These are phyloP conservation scores for Flaveria robusta DNA, from an alignment of 129 eudicot species.

Conservation along the genomic window DNA sequence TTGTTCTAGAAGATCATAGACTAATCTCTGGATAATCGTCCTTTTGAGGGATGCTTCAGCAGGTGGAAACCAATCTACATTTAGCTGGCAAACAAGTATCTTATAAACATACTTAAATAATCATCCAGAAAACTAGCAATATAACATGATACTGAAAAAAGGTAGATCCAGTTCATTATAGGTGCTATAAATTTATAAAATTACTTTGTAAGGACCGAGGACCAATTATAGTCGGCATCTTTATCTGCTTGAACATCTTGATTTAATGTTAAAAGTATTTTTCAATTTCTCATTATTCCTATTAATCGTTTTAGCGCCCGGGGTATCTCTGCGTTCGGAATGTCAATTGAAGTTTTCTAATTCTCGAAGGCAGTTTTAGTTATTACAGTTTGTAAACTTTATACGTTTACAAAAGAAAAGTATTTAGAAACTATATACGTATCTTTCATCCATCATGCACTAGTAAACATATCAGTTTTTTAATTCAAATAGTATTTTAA, in stretches of 20 bases:
- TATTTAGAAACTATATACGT: background rate
- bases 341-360: background rate
- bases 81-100: constrained; percentile 55
- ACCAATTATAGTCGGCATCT: background rate
- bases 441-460: background rate
- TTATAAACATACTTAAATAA: background rate
- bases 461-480: background rate
- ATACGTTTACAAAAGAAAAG: background rate
- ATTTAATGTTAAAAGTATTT: background rate
- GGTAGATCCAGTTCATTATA: background rate
- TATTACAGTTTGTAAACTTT: background rate
- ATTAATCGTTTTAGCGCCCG: background rate
- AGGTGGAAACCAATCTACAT: constrained; percentile 69
- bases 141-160: background rate
- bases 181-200: background rate
- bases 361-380: background rate
- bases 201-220: background rate
- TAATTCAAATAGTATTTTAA: background rate
- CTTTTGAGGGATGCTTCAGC: constrained; percentile 75
- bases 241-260: background rate
- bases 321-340: background rate
- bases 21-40: constrained; percentile 56
- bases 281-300: background rate
- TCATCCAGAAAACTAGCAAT: constrained; percentile 5
- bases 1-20: constrained; percentile 56